These are phyloP conservation scores for Echinochloa phyllopogon DNA, from an alignment of 176 grass and related monocot species.

Conservation along the genomic window DNA sequence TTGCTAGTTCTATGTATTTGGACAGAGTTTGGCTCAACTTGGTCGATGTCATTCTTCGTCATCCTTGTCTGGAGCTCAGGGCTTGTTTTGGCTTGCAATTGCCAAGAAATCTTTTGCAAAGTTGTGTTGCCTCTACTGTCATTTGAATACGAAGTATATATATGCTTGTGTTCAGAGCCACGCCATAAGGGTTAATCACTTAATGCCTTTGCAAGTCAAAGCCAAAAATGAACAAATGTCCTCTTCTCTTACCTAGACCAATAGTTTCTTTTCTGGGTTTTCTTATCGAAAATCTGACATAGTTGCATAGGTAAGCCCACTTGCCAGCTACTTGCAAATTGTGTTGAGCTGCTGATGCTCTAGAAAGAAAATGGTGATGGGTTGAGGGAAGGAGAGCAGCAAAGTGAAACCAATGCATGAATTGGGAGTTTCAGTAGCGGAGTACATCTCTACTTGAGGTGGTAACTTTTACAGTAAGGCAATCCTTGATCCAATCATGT, in stretches of 20 bases:
- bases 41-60: background rate
- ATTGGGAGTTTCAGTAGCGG: background rate
- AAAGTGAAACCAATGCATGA: background rate
- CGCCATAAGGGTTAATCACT: background rate
- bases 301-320: background rate
- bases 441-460: background rate
- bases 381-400: background rate
- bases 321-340: background rate
- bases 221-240: background rate
- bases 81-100: slow-evolving; percentile 12
- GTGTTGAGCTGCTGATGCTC: background rate
- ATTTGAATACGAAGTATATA: background rate
- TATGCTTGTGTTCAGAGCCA: background rate
- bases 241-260: background rate
- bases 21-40: background rate
- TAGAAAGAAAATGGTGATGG: background rate
- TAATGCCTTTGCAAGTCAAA: background rate
- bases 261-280: background rate
- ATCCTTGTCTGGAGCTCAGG: background rate
- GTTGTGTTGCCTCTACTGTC: background rate
- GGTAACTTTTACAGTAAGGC: background rate
- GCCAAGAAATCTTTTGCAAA: background rate
- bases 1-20: slow-evolving; percentile 31
- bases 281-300: background rate
- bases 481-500: background rate